phyloP scores from a whole-genome alignment of 2,329 filamentous ascomycete species.

The Beauveria australis region DNA sequence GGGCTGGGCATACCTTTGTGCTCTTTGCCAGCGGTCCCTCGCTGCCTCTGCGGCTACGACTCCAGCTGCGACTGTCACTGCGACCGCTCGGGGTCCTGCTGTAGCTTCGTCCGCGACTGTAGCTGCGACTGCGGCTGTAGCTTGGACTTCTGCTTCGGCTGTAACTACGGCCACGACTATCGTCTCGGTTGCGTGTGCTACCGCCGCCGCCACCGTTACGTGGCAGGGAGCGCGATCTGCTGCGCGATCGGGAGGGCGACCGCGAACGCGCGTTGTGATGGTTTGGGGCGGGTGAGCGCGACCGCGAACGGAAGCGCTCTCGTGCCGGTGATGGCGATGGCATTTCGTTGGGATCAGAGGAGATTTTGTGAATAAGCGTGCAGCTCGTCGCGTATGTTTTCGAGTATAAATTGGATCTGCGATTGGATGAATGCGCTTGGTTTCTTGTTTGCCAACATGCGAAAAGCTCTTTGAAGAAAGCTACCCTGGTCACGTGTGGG shows the following conservation, averaged over 20 bases:
- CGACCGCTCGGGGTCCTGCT: conserved; percentile 22
- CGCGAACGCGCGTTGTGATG: conserved; percentile 10
- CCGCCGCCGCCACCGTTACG: background rate
- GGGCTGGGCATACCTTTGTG: conserved; percentile 40
- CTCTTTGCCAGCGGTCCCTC: conserved; percentile 33
- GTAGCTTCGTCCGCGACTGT: conserved; percentile 18
- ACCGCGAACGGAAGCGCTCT: conserved; percentile 24
- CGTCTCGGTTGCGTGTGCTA: background rate
- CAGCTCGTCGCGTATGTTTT: background rate
- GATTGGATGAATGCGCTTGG: background rate
- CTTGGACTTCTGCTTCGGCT: conserved; percentile 18
- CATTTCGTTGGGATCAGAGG: background rate
- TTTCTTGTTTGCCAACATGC: background rate
- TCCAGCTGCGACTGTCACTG: conserved; percentile 22
- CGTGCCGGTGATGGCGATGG: conserved; percentile 21
- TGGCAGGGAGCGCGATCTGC: conserved; percentile 1
- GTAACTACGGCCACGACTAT: conserved; percentile 19
- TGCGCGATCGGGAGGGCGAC: conserved; percentile 21
- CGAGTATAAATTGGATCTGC: background rate
- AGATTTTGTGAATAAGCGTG: background rate
- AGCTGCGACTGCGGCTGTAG: conserved; percentile 19
- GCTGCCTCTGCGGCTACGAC: conserved; percentile 22
- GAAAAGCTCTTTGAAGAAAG: conserved; percentile 2
- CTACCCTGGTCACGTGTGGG: conserved; percentile 10
- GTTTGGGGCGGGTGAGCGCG: conserved; percentile 20